Evolutionary conservation across 495 filamentous ascomycete species (phyloP).

Genomic region (Aspergillus nidulans): DNA sequence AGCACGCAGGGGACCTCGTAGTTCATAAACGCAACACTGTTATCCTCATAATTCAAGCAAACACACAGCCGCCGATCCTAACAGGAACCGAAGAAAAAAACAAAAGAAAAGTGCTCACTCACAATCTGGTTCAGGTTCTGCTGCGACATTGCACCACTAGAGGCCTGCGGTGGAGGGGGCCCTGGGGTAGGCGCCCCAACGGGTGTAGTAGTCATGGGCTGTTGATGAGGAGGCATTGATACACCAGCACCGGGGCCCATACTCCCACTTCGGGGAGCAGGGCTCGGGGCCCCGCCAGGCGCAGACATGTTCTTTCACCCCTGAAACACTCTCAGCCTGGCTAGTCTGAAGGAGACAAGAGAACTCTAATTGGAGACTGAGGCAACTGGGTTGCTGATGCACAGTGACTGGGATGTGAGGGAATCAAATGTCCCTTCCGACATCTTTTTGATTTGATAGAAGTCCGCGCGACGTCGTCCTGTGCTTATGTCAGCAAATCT

Average conservation of each 20-base stretch:
- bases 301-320: constrained; percentile 35
- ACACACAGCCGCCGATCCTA: background rate
- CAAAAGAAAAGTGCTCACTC: constrained; percentile 33
- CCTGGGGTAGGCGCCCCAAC: constrained; percentile 35
- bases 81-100: background rate
- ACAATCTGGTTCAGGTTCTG: constrained; percentile 97
- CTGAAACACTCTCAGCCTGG: background rate
- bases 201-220: constrained; percentile 37
- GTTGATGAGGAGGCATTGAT: constrained; percentile 46
- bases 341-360: background rate
- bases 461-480: background rate
- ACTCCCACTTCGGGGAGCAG: constrained; percentile 48
- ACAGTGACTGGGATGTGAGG: background rate
- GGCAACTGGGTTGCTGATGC: constrained; percentile 1
- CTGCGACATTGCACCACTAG: constrained; percentile 56
- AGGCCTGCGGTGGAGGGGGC: constrained; percentile 32
- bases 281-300: constrained; percentile 45
- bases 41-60: background rate
- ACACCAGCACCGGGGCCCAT: constrained; percentile 49
- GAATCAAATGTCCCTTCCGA: background rate
- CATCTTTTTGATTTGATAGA: constrained; percentile 14
- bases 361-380: background rate
- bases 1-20: background rate
- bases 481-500: constrained; percentile 1
- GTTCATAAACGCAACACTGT: background rate